Evolutionary conservation across 495 filamentous ascomycete species (phyloP).

Genomic region (Tuber borchii): DNA sequence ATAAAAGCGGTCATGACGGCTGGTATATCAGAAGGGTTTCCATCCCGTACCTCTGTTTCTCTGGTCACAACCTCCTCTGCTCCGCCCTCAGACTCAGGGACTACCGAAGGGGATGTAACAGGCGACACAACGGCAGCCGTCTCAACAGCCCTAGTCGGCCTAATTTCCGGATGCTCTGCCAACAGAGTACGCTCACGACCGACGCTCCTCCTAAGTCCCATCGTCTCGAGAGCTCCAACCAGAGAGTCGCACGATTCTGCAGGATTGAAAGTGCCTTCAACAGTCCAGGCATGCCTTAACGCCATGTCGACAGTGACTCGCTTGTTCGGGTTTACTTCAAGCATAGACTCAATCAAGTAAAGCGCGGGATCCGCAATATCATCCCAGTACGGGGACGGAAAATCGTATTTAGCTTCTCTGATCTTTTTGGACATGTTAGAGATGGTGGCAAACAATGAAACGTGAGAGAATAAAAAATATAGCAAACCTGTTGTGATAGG

Average conservation of each 20-base stretch:
- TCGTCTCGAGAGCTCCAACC: constrained; percentile 67
- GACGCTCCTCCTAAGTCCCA: constrained; percentile 80
- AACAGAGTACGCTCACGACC: constrained; percentile 78
- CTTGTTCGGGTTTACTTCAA: constrained; percentile 74
- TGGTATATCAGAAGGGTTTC: constrained; percentile 43
- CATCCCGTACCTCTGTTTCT: constrained; percentile 58
- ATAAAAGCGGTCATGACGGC: constrained; percentile 39
- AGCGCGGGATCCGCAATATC: constrained; percentile 80
- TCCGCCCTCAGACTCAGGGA: constrained; percentile 4
- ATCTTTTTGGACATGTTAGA: constrained; percentile 53
- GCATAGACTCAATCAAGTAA: constrained; percentile 92
- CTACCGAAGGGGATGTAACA: neutral
- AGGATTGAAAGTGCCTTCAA: constrained; percentile 49
- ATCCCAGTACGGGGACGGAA: constrained; percentile 97
- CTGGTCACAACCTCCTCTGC: constrained; percentile 49
- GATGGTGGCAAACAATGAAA: neutral
- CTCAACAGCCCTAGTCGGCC: constrained; percentile 46
- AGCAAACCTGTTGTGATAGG: constrained; percentile 57
- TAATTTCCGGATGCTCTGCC: constrained; percentile 48
- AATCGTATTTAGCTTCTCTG: constrained; percentile 79
- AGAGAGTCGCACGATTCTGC: constrained; percentile 91
- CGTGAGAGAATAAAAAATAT: neutral
- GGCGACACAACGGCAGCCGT: constrained; percentile 18
- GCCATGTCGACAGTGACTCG: constrained; percentile 85
- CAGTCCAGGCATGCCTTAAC: constrained; percentile 86